These are phyloP conservation scores for Rhodotorula babjevae DNA, from an alignment of 768 basidiomycete genomes.

Conservation along the genomic window DNA sequence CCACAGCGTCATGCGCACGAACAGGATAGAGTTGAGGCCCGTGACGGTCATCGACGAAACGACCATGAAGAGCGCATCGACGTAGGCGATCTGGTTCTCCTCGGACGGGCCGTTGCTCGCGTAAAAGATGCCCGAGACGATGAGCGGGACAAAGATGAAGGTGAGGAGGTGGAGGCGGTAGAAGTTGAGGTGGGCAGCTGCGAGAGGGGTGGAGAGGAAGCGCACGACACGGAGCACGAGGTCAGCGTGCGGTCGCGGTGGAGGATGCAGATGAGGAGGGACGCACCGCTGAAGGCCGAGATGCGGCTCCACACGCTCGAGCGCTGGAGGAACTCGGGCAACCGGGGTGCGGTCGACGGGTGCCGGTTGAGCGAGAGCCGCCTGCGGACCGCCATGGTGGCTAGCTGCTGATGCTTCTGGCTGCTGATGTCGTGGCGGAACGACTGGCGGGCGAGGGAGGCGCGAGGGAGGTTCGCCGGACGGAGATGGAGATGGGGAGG, in stretches of 20 bases:
- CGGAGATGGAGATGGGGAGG: no score
- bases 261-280: no score
- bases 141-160: conserved; percentile 65
- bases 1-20: conserved; percentile 43
- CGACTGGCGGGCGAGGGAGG: no score
- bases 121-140: conserved; percentile 75
- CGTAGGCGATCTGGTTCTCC: conserved; percentile 61
- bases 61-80: conserved; percentile 72
- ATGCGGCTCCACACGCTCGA: conserved; percentile 8
- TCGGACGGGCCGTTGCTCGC: conserved; percentile 62
- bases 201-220: no score
- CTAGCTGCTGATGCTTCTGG: no score
- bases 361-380: conserved; percentile 21
- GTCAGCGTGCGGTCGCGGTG: no score
- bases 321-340: conserved; percentile 18
- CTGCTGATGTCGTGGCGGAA: no score
- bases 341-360: conserved; percentile 15
- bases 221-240: no score
- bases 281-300: conserved; percentile 59
- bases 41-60: conserved; percentile 74
- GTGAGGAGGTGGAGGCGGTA: conserved; percentile 52
- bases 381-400: not conserved
- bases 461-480: no score
- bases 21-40: conserved; percentile 42
- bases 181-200: conserved; percentile 56